Percentiles rank a stretch among this genome's conserved stretches.
These are phyloP conservation scores for Diaporthe helianthi DNA, from an alignment of 2,329 filamentous ascomycete species.

Conservation along the genomic window DNA sequence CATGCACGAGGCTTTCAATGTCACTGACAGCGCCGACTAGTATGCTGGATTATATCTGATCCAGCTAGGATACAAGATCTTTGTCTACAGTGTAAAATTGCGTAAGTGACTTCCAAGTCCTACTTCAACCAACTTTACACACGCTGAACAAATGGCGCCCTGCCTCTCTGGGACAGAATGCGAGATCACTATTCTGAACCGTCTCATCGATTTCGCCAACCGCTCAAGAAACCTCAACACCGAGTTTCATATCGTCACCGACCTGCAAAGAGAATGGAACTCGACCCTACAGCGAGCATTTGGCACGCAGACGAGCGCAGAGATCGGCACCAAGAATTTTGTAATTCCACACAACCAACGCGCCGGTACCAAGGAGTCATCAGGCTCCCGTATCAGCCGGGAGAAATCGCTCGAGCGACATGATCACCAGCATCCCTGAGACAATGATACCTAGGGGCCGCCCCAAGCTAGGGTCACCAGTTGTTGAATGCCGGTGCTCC, in stretches of 20 bases:
- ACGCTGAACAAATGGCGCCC: background rate
- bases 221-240: conserved; percentile 7
- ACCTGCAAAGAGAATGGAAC: conserved; percentile 27
- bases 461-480: too few relatives aligned
- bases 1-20: background rate
- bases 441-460: background rate
- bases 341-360: background rate
- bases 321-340: background rate
- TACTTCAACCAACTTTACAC: background rate
- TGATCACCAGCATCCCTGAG: background rate
- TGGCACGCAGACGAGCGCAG: conserved; percentile 14
- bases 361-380: background rate
- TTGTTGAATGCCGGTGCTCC: too few relatives aligned
- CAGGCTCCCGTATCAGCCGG: background rate
- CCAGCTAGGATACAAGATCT: conserved; percentile 20
- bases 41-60: conserved; percentile 7
- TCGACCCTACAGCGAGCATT: conserved; percentile 16
- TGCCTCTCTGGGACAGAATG: too few relatives aligned
- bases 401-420: background rate
- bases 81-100: conserved; percentile 33
- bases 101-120: background rate
- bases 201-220: conserved; percentile 34
- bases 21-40: conserved; percentile 1
- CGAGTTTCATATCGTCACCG: conserved; percentile 4
- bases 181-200: conserved; percentile 36